Evolutionary conservation across 2,329 filamentous ascomycete genomes (phyloP).

Genomic region (Fusarium phyllophilum): DNA sequence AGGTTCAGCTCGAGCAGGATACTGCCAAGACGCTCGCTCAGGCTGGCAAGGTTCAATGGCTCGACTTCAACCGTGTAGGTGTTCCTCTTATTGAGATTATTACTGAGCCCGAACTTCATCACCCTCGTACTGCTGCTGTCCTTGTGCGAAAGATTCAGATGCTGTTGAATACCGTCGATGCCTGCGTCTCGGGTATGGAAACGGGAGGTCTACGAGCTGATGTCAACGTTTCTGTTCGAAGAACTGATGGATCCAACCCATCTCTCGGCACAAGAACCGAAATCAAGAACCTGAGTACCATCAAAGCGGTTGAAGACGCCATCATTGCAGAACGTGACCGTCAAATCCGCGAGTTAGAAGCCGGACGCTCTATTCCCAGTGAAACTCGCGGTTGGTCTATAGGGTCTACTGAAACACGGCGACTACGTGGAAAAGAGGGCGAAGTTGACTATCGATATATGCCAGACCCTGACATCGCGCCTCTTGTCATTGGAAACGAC

Average conservation of each 20-base stretch:
- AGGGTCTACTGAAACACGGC: conserved; percentile 81
- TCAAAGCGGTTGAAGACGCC: conserved; percentile 94
- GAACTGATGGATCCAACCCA: conserved; percentile 55
- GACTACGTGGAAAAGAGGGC: conserved; percentile 90
- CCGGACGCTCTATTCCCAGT: conserved; percentile 78
- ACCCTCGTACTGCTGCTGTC: conserved; percentile 86
- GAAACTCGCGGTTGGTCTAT: conserved; percentile 96
- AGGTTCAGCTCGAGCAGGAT: conserved; percentile 97
- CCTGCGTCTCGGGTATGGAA: conserved; percentile 93
- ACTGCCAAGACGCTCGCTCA: conserved; percentile 93
- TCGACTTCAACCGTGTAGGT: conserved; percentile 95
- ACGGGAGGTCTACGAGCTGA: conserved; percentile 89
- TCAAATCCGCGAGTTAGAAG: conserved; percentile 83
- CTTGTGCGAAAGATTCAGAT: conserved; percentile 89
- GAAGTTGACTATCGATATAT: conserved; percentile 99
- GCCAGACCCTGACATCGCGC: conserved; percentile 91
- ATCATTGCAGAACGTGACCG: conserved; percentile 90
- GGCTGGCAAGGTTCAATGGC: conserved; percentile 75
- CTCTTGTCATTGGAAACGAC: conserved; percentile 77
- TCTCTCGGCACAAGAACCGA: conserved; percentile 86
- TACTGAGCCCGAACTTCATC: conserved; percentile 86
- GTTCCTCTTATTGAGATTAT: conserved; percentile 95
- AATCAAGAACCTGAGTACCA: conserved; percentile 96
- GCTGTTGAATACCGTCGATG: conserved; percentile 80
- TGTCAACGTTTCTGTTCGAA: conserved; percentile 90